Evolutionary conservation across 1,284 basidiomycete species (phyloP), one percentile per base, ranked within the genome.

Genomic region (Cutaneotrichosporon curvatum): DNA sequence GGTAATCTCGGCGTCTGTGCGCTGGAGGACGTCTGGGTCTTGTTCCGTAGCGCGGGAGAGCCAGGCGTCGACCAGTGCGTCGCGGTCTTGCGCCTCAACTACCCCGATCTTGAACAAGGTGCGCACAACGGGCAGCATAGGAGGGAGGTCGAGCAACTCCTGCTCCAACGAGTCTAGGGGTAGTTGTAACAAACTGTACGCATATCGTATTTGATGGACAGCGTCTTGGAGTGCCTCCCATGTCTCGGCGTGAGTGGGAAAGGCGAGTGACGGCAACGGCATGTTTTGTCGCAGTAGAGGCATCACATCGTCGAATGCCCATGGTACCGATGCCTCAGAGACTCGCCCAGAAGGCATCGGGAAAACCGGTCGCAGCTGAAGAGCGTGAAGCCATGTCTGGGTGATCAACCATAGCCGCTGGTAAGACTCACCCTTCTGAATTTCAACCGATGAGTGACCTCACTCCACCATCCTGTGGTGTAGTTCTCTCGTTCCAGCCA

Each of bases 261-360:
- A 61, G 4, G 75, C 65, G 15, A 85, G 71, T 3, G 80, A 70
- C 14, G 82, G 79, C 7, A 86, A 78, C 0, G 88, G 88, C 62
- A 87, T 81, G 51, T 79, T 81, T 32, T 82, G 83, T 21, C 82
- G 81, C 0, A 91, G 74, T 39, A 78, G 76, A 6, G 85, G 79
- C 2, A 79, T 78, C 40, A 87, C 79, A 34, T 79, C 74, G 45
- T 55, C 50, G 14, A 4, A 84, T 79, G 54, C 54, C 48, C 47
- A 50, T 30, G 28, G 22, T 3, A 47, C 50, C 0, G 33, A 16
- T 3, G 32, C 15, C 2, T 31, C 19, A 14, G 40, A 43, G 7
- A 16, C 7, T 15, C n/a, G 11, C 7, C 32, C 32, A 7, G 9
- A 11, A 20, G 36, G 19, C 11, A 21, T 11, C 12, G 10, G 5